Conservation (phyloP, 1,284 basidiomycete species). For the Ceratobasidium sp. region DNA sequence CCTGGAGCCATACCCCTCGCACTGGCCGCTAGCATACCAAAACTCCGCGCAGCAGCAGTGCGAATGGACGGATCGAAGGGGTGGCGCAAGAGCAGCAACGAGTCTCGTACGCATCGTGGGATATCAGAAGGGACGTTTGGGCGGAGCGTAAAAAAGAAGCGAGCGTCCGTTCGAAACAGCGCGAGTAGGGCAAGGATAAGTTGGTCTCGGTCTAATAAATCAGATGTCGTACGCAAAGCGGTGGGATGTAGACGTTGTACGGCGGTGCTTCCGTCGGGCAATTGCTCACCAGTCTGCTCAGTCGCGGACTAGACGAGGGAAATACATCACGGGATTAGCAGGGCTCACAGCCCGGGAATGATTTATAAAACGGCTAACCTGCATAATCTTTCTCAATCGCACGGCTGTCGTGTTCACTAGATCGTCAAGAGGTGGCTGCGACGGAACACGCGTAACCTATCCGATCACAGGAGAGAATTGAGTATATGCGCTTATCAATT, state of each 20-base stretch:
- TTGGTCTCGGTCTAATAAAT: constrained; percentile 49
- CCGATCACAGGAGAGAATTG: constrained; percentile 27
- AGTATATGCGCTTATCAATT: constrained; percentile 15
- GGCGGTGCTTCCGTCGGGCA: constrained; percentile 62
- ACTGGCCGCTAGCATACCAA: constrained; percentile 34
- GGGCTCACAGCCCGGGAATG: not conserved
- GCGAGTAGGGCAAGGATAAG: constrained; percentile 74
- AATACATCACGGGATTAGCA: not conserved
- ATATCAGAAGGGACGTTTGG: constrained; percentile 18
- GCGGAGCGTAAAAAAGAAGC: constrained; percentile 62
- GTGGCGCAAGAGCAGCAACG: constrained; percentile 26
- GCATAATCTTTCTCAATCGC: constrained; percentile 44
- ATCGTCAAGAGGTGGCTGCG: constrained; percentile 66
- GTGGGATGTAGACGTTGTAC: constrained; percentile 4
- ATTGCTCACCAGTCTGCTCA: constrained; percentile 63
- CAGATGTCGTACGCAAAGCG: constrained; percentile 60
- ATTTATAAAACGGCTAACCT: constrained; percentile 3
- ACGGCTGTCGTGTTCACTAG: constrained; percentile 27
- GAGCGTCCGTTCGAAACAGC: constrained; percentile 71
- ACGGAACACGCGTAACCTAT: constrained; percentile 69
- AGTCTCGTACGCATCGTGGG: constrained; percentile 30
- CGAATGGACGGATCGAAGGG: constrained; percentile 41
- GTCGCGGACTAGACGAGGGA: constrained; percentile 26
- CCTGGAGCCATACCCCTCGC: constrained; percentile 48
- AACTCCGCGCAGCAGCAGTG: constrained; percentile 28